phyloP scores from a whole-genome alignment of 2,329 filamentous ascomycete genomes.

The Corinectria fuckeliana region DNA sequence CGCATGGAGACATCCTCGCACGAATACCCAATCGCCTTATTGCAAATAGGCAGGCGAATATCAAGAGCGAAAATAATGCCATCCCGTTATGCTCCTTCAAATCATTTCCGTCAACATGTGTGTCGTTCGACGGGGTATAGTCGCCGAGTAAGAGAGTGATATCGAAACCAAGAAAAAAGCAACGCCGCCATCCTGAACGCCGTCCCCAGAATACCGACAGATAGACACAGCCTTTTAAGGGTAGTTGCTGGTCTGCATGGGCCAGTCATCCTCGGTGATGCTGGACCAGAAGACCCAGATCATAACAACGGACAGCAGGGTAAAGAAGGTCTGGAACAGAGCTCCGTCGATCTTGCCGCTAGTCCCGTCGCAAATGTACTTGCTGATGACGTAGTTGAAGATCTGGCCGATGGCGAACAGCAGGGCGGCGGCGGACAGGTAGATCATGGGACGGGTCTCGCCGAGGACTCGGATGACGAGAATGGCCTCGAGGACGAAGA shows the following conservation, averaged over 20 bases:
- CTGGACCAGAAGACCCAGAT: constrained; percentile 98
- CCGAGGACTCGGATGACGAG: constrained; percentile 87
- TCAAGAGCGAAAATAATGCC: constrained; percentile 27
- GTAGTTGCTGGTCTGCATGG: constrained; percentile 59
- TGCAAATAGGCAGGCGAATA: constrained; percentile 17
- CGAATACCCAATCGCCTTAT: constrained; percentile 33
- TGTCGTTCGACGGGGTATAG: constrained; percentile 38
- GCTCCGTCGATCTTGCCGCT: constrained; percentile 89
- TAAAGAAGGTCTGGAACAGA: constrained; percentile 93
- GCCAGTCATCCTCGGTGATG: constrained; percentile 99
- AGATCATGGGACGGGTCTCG: constrained; percentile 92
- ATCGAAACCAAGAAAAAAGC: constrained; percentile 35
- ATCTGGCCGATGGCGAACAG: constrained; percentile 92
- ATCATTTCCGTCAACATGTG: constrained; percentile 38
- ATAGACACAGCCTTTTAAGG: constrained; percentile 36
- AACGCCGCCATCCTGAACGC: constrained; percentile 37
- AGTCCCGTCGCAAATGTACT: constrained; percentile 86
- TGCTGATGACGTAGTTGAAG: constrained; percentile 94
- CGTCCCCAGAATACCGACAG: constrained; percentile 27
- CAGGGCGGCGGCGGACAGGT: constrained; percentile 74
- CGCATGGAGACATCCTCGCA: constrained; percentile 31
- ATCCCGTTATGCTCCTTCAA: constrained; percentile 30
- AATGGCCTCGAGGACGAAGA: constrained; percentile 82
- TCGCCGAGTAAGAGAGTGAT: constrained; percentile 39
- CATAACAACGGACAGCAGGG: constrained; percentile 78